Percentiles rank a stretch among this genome's conserved stretches.
phyloP scores from a whole-genome alignment of 495 filamentous ascomycete genomes.

The Tuber magnatum region DNA sequence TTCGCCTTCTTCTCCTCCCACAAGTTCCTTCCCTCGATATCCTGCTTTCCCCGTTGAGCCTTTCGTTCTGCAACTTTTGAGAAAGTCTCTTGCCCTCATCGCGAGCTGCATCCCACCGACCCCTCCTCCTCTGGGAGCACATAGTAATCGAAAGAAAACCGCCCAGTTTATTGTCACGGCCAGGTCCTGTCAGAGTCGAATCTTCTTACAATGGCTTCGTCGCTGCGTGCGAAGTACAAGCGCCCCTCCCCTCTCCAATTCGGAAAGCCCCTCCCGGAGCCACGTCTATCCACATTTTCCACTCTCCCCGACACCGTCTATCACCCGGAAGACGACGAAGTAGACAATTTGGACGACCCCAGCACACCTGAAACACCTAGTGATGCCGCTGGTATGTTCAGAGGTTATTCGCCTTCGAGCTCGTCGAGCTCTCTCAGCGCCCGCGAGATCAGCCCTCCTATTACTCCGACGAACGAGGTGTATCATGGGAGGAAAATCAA shows the following conservation, averaged over 20 bases:
- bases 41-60: neutral
- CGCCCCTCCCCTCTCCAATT: slow-evolving; percentile 18
- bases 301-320: slow-evolving; percentile 30
- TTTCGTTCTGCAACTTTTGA: neutral
- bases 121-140: neutral
- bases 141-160: neutral
- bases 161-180: neutral
- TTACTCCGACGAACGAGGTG: slow-evolving; percentile 8
- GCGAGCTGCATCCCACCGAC: neutral
- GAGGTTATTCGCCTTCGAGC: slow-evolving; percentile 5
- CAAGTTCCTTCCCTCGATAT: slow-evolving; percentile 1
- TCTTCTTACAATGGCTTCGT: slow-evolving; percentile 1
- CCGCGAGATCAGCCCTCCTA: slow-evolving; percentile 8
- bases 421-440: slow-evolving; percentile 2
- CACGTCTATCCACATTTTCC: slow-evolving; percentile 11
- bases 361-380: slow-evolving; percentile 6
- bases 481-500: slow-evolving; percentile 4
- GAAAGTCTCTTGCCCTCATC: slow-evolving; percentile 1
- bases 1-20: neutral
- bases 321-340: slow-evolving; percentile 27
- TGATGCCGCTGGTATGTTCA: slow-evolving; percentile 1
- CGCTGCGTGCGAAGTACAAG: slow-evolving; percentile 9
- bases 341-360: slow-evolving; percentile 12
- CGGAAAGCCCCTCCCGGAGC: slow-evolving; percentile 18
- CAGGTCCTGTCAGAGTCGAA: neutral